Evolutionary conservation across 371 early-diverging fungal genomes (phyloP), one percentile per base, ranked within the genome.

Genomic region (Mucor piriformis): DNA sequence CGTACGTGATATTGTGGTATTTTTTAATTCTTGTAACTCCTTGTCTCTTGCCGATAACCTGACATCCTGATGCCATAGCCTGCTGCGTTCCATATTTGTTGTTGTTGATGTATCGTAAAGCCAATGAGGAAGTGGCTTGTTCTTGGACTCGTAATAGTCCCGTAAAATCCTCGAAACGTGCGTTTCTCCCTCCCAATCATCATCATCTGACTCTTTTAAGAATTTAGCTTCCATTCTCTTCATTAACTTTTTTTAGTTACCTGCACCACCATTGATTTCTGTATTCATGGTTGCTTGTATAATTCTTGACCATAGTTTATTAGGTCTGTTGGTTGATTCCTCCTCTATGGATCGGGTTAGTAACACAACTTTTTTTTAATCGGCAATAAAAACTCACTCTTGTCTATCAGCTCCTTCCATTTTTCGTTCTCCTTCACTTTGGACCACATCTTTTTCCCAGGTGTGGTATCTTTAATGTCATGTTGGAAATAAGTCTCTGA

Each of bases 171-270:
- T 74, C 11, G 76, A 57, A 20, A 85, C 79, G 58, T 85, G 83
- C 2, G 83, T 69, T 60, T 85, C 85, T 48, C 83, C 83, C 56
- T 85, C 82, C 59, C 72, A 68, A 43, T 79, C 83, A 8, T 79
- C 79, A 27, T 77, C 77, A 57, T 85, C 85, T 35, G 83, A 85
- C 33, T 85, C 83, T 85, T n/a, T n/a, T n/a, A n/a, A n/a, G 61
- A 50, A 47, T 24, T 38, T n/a, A n/a, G 21, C 12, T 20, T 18
- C n/a, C n/a, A 46, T 46, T 8, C 20, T 24, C 10, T 23, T 46
- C 4, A 38, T 4, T 32, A 13, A 46, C 20, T 8, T 16, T 42
- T 27, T 54, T 11, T 37, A 3, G 37, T 0, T 59, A 59, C 59
- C 59, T 51, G 59, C 44, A 0, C 27, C 37, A 52, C 42, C 35